Percentiles rank a stretch among this genome's conserved stretches.
phyloP scores from a whole-genome alignment of 257 asterid species.

The Ilex aquifolium region DNA sequence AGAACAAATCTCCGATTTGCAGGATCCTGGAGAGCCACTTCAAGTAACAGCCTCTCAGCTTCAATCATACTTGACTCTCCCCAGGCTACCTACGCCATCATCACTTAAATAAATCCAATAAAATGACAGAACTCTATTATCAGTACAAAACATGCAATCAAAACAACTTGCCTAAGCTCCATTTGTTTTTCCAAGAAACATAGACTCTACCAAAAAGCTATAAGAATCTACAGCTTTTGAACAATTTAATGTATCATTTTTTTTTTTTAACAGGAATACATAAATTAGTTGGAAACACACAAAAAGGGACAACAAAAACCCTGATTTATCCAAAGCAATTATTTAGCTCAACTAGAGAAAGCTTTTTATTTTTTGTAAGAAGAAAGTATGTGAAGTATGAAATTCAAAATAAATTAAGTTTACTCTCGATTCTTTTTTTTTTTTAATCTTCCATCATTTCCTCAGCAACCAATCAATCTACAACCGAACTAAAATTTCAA shows the following conservation, averaged over 20 bases:
- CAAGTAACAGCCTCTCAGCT: constrained; percentile 89
- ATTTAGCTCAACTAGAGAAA: too few relatives aligned
- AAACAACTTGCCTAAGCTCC: neutral
- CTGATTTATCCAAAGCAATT: too few relatives aligned
- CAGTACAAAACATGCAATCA: neutral
- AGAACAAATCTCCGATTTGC: constrained; percentile 93
- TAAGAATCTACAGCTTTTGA: neutral
- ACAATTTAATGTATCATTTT: neutral
- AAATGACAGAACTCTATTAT: constrained; percentile 7
- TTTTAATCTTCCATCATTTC: neutral
- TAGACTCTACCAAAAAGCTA: neutral
- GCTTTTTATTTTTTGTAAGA: too few relatives aligned
- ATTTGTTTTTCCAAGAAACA: neutral
- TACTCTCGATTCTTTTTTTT: too few relatives aligned
- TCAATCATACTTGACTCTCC: constrained; percentile 95
- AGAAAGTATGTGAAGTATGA: too few relatives aligned
- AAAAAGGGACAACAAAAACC: too few relatives aligned
- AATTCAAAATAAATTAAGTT: too few relatives aligned
- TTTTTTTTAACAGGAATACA: neutral
- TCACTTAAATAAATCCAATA: constrained; percentile 28
- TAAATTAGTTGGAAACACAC: neutral
- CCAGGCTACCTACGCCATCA: constrained; percentile 84
- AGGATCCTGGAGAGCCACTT: constrained; percentile 79
- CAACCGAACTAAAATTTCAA: neutral
- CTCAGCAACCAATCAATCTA: constrained; percentile 10